Evolutionary conservation across 1,284 basidiomycete genomes (phyloP), one percentile per base, ranked within the genome.

Genomic region (Xanthoconium separans): DNA sequence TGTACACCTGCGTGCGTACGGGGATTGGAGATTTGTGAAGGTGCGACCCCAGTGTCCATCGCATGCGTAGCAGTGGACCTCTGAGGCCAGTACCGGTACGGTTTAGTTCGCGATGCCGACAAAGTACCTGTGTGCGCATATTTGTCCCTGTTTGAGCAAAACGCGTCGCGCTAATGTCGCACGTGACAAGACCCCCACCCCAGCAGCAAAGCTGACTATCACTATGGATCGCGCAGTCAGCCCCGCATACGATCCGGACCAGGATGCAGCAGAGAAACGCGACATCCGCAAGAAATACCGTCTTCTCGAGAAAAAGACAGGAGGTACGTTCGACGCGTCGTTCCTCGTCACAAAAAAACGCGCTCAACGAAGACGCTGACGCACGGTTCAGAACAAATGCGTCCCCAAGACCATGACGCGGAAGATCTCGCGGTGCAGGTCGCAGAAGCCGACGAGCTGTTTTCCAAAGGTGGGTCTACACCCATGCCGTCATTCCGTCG

Each of bases 251-350:
- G 88, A 92, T 64, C 89, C 90, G 15, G 87, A 92, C 65, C 89
- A 91, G 65, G 78, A 91, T 72, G 80, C 82, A 3, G 84, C 87
- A 53, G 83, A 88, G 67, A 86, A 87, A 68, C 84, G 90, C 59
- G 76, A 75, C 41, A 73, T 92, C 8, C 77, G 91, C 44, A 83
- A 84, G 64, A 75, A 81, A 57, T 92, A 91, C 64, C 83, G 89
- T 57, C 73, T 76, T n/a, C 70, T 89, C 48, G 77, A 82, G 43
- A 83, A 80, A 59, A 75, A 75, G 56, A 79, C 87, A 36, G 82
- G 83, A 74, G 85, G 88, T 83, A 50, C 51, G 72, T 65, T 39
- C 24, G 24, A 37, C 51, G 54, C 15, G 13, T 43, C 12, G 41
- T 16, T 15, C 10, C 33, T 9, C 22, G 22, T 22, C 22, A 22